Evolutionary conservation across 78 protist species (phyloP).

Genomic region (Speleostelium caveatum): DNA sequence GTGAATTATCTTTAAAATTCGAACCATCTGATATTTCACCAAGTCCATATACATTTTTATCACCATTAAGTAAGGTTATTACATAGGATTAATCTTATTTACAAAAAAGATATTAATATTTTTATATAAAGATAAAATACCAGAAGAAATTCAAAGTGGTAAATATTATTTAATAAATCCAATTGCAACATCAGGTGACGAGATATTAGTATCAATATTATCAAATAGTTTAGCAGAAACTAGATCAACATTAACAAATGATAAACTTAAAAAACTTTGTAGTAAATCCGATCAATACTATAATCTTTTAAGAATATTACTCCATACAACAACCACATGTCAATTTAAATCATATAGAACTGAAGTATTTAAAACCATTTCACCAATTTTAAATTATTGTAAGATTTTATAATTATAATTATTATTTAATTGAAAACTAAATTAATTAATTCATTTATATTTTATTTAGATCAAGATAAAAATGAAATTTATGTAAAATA

Average conservation of each 20-base stretch:
- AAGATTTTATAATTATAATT: background rate
- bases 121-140: conserved; percentile 21
- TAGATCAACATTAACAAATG: background rate
- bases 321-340: conserved; percentile 37
- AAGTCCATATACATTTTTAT: conserved; percentile 16
- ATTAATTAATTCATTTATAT: background rate
- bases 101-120: background rate
- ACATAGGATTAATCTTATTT: background rate
- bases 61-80: conserved; percentile 40
- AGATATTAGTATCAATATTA: conserved; percentile 12
- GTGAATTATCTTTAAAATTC: background rate
- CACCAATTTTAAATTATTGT: conserved; percentile 33
- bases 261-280: background rate
- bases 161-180: conserved; percentile 46
- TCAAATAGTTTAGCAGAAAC: conserved; percentile 20
- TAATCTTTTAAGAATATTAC: conserved; percentile 18
- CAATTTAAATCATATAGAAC: conserved; percentile 17
- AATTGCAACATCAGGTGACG: conserved; percentile 60
- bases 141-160: conserved; percentile 44
- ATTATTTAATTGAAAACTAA: background rate
- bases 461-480: conserved; percentile 40
- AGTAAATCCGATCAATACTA: background rate
- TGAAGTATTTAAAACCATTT: conserved; percentile 46
- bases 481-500: conserved; percentile 37
- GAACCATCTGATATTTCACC: conserved; percentile 33